Evolutionary conservation across 257 asterid genomes (phyloP).

Genomic region (Apocynum venetum): DNA sequence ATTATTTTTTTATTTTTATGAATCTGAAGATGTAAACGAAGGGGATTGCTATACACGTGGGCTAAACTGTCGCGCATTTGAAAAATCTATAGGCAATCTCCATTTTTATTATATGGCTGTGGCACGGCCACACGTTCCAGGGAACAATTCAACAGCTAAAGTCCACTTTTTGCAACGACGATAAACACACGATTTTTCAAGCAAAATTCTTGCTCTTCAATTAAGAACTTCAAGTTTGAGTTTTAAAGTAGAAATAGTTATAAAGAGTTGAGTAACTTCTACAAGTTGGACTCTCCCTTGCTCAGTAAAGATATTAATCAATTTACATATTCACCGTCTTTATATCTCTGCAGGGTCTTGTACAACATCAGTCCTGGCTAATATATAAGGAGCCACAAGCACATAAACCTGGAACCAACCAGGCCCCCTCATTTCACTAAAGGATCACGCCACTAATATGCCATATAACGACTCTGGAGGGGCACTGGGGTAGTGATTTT

Average conservation of each 20-base stretch:
- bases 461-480: neutral
- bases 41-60: neutral
- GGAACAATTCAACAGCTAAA: too few relatives aligned
- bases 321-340: neutral
- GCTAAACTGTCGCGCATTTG: neutral
- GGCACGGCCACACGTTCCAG: neutral
- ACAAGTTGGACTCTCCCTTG: neutral
- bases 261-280: too few relatives aligned
- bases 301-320: neutral
- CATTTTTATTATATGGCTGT: neutral
- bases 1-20: too few relatives aligned
- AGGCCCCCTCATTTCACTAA: neutral
- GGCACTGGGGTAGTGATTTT: neutral
- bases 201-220: too few relatives aligned
- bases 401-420: neutral
- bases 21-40: too few relatives aligned
- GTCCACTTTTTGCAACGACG: too few relatives aligned
- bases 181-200: too few relatives aligned
- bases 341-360: neutral
- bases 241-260: too few relatives aligned
- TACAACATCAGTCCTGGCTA: neutral
- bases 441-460: neutral
- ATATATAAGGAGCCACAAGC: neutral
- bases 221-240: too few relatives aligned
- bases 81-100: neutral